phyloP scores from a whole-genome alignment of 306 rosid species.

The Cajanus cajan region DNA sequence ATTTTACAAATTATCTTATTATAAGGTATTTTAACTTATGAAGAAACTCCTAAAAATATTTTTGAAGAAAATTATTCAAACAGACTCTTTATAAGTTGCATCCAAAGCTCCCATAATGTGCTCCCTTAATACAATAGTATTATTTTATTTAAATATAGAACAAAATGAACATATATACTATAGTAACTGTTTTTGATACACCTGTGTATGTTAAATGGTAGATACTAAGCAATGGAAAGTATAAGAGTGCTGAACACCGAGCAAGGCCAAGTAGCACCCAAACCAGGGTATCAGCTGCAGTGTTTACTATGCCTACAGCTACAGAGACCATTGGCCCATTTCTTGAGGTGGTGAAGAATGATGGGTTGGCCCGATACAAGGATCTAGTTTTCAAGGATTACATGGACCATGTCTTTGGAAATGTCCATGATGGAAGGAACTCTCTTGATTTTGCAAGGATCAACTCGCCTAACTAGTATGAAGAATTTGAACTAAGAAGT shows the following conservation, averaged over 20 bases:
- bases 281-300: constrained; percentile 55
- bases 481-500: background rate
- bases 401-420: constrained; percentile 49
- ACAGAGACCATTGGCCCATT: constrained; percentile 47
- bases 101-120: background rate
- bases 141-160: background rate
- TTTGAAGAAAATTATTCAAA: no score
- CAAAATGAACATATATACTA: background rate
- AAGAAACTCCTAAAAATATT: no score
- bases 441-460: constrained; percentile 52
- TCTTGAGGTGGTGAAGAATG: constrained; percentile 41
- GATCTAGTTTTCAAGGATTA: constrained; percentile 50
- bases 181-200: background rate
- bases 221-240: constrained; percentile 64
- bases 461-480: background rate
- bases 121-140: background rate
- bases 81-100: no score
- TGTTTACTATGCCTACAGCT: constrained; percentile 38
- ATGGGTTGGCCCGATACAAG: constrained; percentile 45
- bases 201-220: background rate
- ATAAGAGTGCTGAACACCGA: constrained; percentile 60
- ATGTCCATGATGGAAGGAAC: constrained; percentile 53
- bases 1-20: no score
- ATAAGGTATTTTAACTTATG: no score
- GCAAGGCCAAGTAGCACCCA: constrained; percentile 45